These are phyloP conservation scores for Puccinia horiana DNA, from an alignment of 1,284 basidiomycete genomes.

Conservation along the genomic window DNA sequence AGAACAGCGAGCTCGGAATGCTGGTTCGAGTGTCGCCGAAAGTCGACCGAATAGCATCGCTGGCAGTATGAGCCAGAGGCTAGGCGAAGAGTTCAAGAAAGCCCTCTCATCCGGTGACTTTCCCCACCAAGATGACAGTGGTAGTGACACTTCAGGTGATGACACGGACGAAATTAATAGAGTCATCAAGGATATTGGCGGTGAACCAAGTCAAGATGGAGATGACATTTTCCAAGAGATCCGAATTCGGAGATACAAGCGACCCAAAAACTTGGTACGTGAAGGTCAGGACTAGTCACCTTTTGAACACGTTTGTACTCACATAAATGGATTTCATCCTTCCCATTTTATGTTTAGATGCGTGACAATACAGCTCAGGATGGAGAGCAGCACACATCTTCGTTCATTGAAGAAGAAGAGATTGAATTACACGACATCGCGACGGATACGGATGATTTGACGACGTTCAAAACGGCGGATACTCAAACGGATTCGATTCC, in stretches of 20 bases:
- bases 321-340: not conserved
- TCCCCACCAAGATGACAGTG: not conserved
- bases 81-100: slow-evolving; percentile 39
- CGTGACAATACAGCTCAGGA: not conserved
- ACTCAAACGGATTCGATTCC: slow-evolving; percentile 39
- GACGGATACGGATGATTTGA: slow-evolving; percentile 19
- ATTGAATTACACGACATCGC: slow-evolving; percentile 2
- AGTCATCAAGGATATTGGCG: not conserved
- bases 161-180: not conserved
- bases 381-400: not conserved
- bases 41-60: slow-evolving; percentile 25
- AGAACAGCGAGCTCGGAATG: slow-evolving; percentile 9
- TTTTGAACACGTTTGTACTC: not conserved
- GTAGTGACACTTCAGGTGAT: slow-evolving; percentile 5
- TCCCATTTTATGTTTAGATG: no score
- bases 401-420: slow-evolving; percentile 9
- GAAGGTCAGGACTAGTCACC: not conserved
- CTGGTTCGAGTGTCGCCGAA: slow-evolving; percentile 5
- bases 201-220: not conserved
- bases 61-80: slow-evolving; percentile 22
- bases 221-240: slow-evolving; percentile 36
- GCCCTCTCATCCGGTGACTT: slow-evolving; percentile 5
- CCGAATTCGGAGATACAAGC: slow-evolving; percentile 13
- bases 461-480: not conserved
- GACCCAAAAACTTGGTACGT: slow-evolving; percentile 4